phyloP scores from a whole-genome alignment of 768 basidiomycete species.

The Neoboletus subvelutipes region DNA sequence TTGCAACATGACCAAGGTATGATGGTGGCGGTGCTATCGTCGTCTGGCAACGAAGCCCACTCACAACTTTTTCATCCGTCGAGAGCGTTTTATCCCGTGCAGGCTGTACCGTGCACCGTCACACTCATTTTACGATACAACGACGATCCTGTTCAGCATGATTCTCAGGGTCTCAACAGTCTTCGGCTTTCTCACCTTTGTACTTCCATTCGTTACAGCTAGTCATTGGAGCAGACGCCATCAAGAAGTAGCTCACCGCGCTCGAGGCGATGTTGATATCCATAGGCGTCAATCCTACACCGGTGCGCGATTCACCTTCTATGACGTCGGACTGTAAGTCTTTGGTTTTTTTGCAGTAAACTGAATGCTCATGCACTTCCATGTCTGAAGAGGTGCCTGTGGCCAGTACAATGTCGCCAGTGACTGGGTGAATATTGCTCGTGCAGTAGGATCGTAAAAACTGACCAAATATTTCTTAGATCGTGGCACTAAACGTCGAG shows the following conservation, averaged over 20 bases:
- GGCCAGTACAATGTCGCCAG: constrained; percentile 38
- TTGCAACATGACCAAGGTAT: background rate
- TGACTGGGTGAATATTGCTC: constrained; percentile 44
- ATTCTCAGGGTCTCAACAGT: constrained; percentile 24
- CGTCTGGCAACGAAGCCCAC: constrained; percentile 18
- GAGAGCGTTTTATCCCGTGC: background rate
- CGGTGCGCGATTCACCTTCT: constrained; percentile 51
- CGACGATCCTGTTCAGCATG: constrained; percentile 14
- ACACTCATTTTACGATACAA: constrained; percentile 22
- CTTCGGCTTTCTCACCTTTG: constrained; percentile 36
- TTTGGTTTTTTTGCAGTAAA: background rate
- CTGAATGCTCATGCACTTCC: constrained; percentile 4
- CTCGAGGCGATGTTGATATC: constrained; percentile 40
- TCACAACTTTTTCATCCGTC: background rate
- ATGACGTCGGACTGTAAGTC: constrained; percentile 52
- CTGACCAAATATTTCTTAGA: constrained; percentile 33
- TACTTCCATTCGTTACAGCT: constrained; percentile 35
- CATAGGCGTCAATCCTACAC: constrained; percentile 37
- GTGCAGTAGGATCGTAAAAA: background rate
- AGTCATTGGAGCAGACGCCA: constrained; percentile 39
- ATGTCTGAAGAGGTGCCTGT: constrained; percentile 52
- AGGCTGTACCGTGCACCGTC: constrained; percentile 14
- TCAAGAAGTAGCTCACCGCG: constrained; percentile 49
- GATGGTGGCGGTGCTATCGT: constrained; percentile 16
- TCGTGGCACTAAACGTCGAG: constrained; percentile 52